A percentile compares a stretch with the other conserved stretches of the same genome.
These are phyloP conservation scores for Penicillium samsonianum DNA, from an alignment of 495 filamentous ascomycete species.

Conservation along the genomic window DNA sequence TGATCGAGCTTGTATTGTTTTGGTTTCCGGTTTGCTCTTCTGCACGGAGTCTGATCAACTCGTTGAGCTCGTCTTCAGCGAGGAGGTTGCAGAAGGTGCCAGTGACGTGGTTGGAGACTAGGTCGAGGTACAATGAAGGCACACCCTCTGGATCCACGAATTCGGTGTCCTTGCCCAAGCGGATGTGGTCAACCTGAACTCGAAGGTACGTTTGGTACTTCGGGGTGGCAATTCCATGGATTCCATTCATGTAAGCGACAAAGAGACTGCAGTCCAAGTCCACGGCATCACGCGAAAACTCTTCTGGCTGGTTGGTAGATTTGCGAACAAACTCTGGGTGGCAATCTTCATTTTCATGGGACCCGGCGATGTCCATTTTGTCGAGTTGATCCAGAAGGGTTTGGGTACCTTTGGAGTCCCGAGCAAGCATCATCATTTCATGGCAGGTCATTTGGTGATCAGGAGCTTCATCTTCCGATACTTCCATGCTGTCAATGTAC, in stretches of 20 bases:
- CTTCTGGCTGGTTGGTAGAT: conserved; percentile 33
- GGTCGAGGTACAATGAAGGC: conserved; percentile 40
- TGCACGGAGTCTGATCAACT: conserved; percentile 33
- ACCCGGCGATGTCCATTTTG: conserved; percentile 21
- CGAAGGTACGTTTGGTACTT: conserved; percentile 41
- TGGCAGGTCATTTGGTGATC: conserved; percentile 43
- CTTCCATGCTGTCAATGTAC: conserved; percentile 40
- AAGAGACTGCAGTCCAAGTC: conserved; percentile 46
- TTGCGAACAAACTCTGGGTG: conserved; percentile 22
- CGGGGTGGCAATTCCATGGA: conserved; percentile 38
- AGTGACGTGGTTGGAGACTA: conserved; percentile 43
- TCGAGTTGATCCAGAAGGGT: conserved; percentile 16
- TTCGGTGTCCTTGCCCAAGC: conserved; percentile 38
- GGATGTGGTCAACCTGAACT: conserved; percentile 39
- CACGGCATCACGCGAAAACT: conserved; percentile 42
- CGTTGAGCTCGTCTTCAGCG: conserved; percentile 40
- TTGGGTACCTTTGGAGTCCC: conserved; percentile 24
- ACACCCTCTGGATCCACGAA: conserved; percentile 39
- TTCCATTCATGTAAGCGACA: conserved; percentile 49
- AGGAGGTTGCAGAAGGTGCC: conserved; percentile 46
- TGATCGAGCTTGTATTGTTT: neutral
- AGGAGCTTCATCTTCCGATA: conserved; percentile 29
- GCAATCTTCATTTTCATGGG: conserved; percentile 12
- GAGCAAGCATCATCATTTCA: conserved; percentile 46
- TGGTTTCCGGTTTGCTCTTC: conserved; percentile 18